A percentile compares a stretch with the other conserved stretches of the same genome.
phyloP scores from a whole-genome alignment of 2,329 filamentous ascomycete species.

The Lachnellula willkommii region DNA sequence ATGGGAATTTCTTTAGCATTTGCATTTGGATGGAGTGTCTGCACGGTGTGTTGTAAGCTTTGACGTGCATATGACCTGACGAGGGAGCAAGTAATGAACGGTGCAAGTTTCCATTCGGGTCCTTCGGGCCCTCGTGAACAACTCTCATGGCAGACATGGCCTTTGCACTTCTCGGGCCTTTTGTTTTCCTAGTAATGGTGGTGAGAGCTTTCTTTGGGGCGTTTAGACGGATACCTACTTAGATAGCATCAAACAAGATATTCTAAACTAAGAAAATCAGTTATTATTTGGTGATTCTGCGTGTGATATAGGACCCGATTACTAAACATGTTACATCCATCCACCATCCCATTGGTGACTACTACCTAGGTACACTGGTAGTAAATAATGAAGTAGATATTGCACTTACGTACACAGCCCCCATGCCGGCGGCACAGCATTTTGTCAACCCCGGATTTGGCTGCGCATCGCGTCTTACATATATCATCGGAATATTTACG shows the following conservation, averaged over 20 bases:
- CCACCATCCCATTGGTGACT: too few species aligned
- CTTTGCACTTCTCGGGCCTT: constrained; percentile 1
- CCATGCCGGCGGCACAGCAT: too few species aligned
- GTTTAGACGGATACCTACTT: constrained; percentile 14
- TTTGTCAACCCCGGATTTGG: too few species aligned
- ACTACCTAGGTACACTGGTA: too few species aligned
- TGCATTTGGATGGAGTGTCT: constrained; percentile 16
- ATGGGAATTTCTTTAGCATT: constrained; percentile 11
- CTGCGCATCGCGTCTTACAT: too few species aligned
- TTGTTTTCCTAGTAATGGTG: not conserved
- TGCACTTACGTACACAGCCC: too few species aligned
- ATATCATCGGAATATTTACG: too few species aligned
- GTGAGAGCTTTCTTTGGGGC: constrained; percentile 7
- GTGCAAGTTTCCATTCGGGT: constrained; percentile 1
- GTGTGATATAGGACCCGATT: too few species aligned
- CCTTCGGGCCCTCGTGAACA: not conserved
- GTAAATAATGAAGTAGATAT: too few species aligned
- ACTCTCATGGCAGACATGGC: constrained; percentile 2
- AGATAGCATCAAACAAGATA: constrained; percentile 11
- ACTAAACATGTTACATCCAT: too few species aligned
- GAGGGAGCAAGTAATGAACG: constrained; percentile 11
- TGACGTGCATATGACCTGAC: constrained; percentile 14
- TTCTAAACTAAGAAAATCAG: not conserved
- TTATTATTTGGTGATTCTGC: too few species aligned
- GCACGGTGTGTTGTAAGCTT: constrained; percentile 6